A percentile compares a stretch with the other conserved stretches of the same genome.
Evolutionary conservation across 768 basidiomycete species (phyloP).

Genomic region (Lactarius akahatsu): DNA sequence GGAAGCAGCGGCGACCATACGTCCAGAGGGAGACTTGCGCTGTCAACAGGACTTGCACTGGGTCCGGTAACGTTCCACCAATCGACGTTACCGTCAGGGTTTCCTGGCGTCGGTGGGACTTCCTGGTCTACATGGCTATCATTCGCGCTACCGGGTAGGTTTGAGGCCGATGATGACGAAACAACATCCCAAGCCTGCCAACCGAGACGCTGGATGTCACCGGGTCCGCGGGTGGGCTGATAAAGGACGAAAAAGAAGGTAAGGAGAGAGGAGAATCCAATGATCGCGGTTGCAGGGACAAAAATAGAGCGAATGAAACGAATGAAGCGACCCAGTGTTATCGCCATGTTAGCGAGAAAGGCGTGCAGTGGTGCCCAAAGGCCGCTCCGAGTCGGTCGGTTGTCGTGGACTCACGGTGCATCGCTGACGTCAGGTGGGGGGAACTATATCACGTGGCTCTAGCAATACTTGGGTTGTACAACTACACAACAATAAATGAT

Average conservation of each 20-base stretch:
- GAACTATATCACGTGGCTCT: not conserved
- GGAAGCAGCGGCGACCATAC: constrained; percentile 75
- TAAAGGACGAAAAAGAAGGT: constrained; percentile 79
- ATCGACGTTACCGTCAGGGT: constrained; percentile 53
- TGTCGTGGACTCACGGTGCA: not conserved
- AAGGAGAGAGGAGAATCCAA: constrained; percentile 70
- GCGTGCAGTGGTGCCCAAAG: not conserved
- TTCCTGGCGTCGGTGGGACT: constrained; percentile 12
- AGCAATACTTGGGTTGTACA: not conserved
- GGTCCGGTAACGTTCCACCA: constrained; percentile 65
- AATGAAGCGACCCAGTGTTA: constrained; percentile 39
- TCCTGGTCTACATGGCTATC: constrained; percentile 28
- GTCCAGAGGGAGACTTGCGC: constrained; percentile 74
- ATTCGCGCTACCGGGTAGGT: constrained; percentile 28
- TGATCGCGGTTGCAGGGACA: constrained; percentile 56
- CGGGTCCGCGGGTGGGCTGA: constrained; percentile 73
- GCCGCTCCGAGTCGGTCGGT: no score
- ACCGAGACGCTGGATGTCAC: constrained; percentile 67
- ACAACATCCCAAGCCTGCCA: constrained; percentile 89
- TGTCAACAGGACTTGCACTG: constrained; percentile 43
- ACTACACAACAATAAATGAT: not conserved
- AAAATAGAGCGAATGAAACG: constrained; percentile 56
- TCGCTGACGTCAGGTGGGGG: not conserved
- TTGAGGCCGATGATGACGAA: constrained; percentile 31
- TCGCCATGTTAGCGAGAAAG: constrained; percentile 30